Percentiles rank a stretch among this genome's conserved stretches.
Evolutionary conservation across 257 asterid genomes (phyloP).

Genomic region (Anisodus acutangulus): DNA sequence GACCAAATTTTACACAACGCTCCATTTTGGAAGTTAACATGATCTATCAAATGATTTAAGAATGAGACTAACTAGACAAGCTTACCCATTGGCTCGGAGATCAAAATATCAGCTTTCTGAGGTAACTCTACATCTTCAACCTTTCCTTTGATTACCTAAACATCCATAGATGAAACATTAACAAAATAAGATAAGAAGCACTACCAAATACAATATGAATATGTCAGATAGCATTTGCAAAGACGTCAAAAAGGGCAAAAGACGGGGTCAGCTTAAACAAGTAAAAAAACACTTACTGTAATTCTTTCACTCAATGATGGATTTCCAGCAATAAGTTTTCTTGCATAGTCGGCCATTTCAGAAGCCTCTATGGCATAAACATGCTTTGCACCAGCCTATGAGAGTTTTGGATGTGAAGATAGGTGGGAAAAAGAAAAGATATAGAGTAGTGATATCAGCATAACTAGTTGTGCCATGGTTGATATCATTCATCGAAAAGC

Average conservation of each 20-base stretch:
- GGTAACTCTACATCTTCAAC: constrained; percentile 96
- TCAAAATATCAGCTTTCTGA: constrained; percentile 92
- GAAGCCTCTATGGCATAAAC: constrained; percentile 99
- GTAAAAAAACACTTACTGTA: constrained; percentile 61
- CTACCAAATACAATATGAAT: not conserved
- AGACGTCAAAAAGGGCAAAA: not conserved
- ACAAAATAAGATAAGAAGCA: not conserved
- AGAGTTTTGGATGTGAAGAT: constrained; percentile 12
- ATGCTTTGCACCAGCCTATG: constrained; percentile 96
- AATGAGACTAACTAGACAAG: not conserved
- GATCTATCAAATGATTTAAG: not conserved
- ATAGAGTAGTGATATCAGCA: constrained; percentile 30
- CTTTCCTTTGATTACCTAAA: constrained; percentile 91
- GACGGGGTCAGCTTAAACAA: constrained; percentile 14
- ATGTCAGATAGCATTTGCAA: constrained; percentile 5
- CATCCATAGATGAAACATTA: constrained; percentile 33
- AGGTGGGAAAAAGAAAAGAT: not conserved
- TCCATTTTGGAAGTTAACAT: not conserved
- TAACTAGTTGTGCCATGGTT: constrained; percentile 31
- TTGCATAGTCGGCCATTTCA: constrained; percentile 96
- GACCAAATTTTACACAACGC: not conserved
- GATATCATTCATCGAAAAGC: constrained; percentile 24
- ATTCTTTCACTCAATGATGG: constrained; percentile 72
- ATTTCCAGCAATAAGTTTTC: constrained; percentile 86
- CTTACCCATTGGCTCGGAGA: constrained; percentile 99